Evolutionary conservation across 2,329 filamentous ascomycete genomes (phyloP), one percentile per base, ranked within the genome.

Genomic region (Pestalotiopsis fici): DNA sequence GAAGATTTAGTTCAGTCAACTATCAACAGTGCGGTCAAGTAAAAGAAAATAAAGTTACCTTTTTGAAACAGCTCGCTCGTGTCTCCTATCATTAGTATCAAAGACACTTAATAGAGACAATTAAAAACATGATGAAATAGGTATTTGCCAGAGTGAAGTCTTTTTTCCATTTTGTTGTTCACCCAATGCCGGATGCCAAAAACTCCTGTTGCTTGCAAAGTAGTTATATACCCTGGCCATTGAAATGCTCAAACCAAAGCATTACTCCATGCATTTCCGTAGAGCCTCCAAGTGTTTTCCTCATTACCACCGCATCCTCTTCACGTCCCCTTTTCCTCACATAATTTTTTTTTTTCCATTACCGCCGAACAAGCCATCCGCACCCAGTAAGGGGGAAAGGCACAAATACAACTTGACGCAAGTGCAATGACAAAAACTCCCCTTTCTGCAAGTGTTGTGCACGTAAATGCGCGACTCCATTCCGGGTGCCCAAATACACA

Each of bases 401-500:
- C 27, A 60, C 31, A 60, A 35, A 18, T 35, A 31, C 57, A 60
- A 35, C 57, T 13, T 31, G 28, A 57, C 55, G 31, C 28, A 35
- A 60, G 28, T 15, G 31, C n/a, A 62, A 62, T 43, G 59, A 62
- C 59, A 43, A 43, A 37, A 64, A 64, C 62, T 64, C 62, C 62
- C 47, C 50, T 64, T 54, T 55, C 50, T 54, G 62, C 62, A 64
- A 60, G 27, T 60, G 28, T 60, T 31, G 62, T 55, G 62, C 62
- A 54, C 23, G 31, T 55, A 47, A 63, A 64, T 64, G 62, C 62
- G 50, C 39, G 23, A 54, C 62, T 64, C 62, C 62, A 64, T 64
- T 54, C 62, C 47, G 62, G 62, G 50, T 64, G 56, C 62, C 62
- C 61, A 64, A 64, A 12, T 21, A 64, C 35, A 47, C 62, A 50